Evolutionary conservation across 2,329 filamentous ascomycete genomes (phyloP).

Genomic region (Verticillium isaacii): DNA sequence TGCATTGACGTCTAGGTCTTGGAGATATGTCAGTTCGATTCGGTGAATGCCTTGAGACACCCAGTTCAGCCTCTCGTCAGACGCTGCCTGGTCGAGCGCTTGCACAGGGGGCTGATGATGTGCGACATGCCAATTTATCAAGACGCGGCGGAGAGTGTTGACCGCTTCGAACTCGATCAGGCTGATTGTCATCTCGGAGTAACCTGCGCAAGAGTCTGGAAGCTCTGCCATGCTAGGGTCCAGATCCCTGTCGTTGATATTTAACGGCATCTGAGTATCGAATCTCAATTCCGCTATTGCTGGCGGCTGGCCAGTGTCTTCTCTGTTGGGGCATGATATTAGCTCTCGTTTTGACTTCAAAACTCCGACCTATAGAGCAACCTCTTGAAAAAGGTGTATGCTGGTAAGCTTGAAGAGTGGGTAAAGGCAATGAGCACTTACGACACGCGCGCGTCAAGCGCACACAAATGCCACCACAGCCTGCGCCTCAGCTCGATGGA

Average conservation of each 20-base stretch:
- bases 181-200: background rate
- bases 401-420: background rate
- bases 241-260: background rate
- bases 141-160: background rate
- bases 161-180: background rate
- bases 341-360: too few species aligned
- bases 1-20: background rate
- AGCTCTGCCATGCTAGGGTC: background rate
- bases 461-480: background rate
- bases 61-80: background rate
- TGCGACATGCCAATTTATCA: background rate
- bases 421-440: background rate
- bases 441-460: background rate
- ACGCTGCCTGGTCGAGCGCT: background rate
- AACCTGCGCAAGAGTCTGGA: background rate
- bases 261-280: slow-evolving; percentile 2
- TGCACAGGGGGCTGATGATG: background rate
- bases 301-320: background rate
- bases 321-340: background rate
- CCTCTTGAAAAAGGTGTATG: too few species aligned
- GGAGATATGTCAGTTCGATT: background rate
- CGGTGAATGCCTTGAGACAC: background rate
- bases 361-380: too few species aligned
- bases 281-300: background rate
- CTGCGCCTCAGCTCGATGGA: slow-evolving; percentile 1